These are phyloP conservation scores for Fraxinus paxiana DNA, from an alignment of 305 asterid species.

Conservation along the genomic window DNA sequence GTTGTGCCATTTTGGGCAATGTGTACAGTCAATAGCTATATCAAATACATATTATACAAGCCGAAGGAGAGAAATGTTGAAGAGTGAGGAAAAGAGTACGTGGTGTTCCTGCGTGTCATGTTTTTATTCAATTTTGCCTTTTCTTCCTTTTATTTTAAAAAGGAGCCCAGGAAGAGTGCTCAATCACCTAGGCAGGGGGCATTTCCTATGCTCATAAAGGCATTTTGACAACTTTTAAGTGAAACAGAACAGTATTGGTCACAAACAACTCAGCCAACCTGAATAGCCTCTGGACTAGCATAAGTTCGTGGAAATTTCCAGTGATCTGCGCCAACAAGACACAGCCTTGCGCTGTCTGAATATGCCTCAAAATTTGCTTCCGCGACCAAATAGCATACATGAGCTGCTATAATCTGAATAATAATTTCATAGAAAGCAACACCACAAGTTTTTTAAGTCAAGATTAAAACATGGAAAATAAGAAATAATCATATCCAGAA, in stretches of 20 bases:
- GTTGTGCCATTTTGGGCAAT: background rate
- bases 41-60: background rate
- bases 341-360: slow-evolving; percentile 84
- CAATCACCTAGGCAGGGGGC: slow-evolving; percentile 15
- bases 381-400: slow-evolving; percentile 87
- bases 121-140: background rate
- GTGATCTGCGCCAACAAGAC: slow-evolving; percentile 97
- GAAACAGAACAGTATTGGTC: too few species aligned
- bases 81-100: background rate
- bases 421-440: slow-evolving; percentile 18
- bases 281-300: slow-evolving; percentile 90
- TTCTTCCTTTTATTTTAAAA: background rate
- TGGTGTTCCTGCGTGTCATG: background rate
- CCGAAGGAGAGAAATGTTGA: slow-evolving; percentile 2
- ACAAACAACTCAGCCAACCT: slow-evolving; percentile 42
- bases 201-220: background rate
- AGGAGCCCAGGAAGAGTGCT: slow-evolving; percentile 14
- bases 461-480: slow-evolving; percentile 20
- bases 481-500: slow-evolving; percentile 9
- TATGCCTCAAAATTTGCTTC: slow-evolving; percentile 83
- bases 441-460: background rate
- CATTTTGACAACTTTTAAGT: slow-evolving; percentile 6
- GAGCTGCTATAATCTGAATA: slow-evolving; percentile 82
- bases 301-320: slow-evolving; percentile 87
- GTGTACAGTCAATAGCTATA: background rate